Percentiles rank a stretch among this genome's conserved stretches.
These are phyloP conservation scores for Tolypocladium endophyticum DNA, from an alignment of 2,329 filamentous ascomycete genomes.

Conservation along the genomic window DNA sequence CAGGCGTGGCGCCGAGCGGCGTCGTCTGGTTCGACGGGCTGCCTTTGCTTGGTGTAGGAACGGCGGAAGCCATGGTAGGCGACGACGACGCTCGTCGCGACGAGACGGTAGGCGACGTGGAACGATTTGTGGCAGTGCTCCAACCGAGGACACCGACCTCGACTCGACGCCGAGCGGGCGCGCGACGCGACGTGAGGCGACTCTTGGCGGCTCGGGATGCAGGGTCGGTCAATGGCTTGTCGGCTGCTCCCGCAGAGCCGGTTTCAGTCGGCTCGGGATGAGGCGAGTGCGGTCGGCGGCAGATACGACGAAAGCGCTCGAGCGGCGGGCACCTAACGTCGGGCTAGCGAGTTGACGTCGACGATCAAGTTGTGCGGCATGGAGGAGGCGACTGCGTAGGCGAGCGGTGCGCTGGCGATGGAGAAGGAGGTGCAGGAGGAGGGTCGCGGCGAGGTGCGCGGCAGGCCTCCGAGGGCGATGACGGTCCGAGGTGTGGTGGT, in stretches of 20 bases:
- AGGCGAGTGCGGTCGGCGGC: neutral
- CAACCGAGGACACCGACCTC: neutral
- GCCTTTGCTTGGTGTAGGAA: constrained; percentile 20
- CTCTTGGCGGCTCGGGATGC: neutral
- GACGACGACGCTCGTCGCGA: neutral
- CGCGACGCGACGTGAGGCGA: neutral
- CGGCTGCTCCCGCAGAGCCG: neutral
- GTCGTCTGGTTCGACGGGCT: constrained; percentile 16
- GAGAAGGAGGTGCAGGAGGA: neutral
- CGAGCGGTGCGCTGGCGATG: neutral
- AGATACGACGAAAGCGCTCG: neutral
- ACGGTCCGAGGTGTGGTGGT: neutral
- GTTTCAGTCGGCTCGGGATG: neutral
- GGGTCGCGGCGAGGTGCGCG: neutral
- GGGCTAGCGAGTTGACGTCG: neutral
- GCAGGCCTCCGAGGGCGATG: neutral
- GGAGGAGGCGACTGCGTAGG: neutral
- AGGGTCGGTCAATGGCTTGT: neutral
- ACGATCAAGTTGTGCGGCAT: neutral
- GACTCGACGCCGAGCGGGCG: neutral
- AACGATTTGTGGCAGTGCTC: neutral
- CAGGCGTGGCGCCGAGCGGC: constrained; percentile 26
- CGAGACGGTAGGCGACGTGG: constrained; percentile 4
- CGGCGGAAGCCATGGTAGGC: constrained; percentile 23
- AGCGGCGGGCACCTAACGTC: neutral